Conservation (phyloP, 306 rosid genomes). For the Luffa acutangula region DNA sequence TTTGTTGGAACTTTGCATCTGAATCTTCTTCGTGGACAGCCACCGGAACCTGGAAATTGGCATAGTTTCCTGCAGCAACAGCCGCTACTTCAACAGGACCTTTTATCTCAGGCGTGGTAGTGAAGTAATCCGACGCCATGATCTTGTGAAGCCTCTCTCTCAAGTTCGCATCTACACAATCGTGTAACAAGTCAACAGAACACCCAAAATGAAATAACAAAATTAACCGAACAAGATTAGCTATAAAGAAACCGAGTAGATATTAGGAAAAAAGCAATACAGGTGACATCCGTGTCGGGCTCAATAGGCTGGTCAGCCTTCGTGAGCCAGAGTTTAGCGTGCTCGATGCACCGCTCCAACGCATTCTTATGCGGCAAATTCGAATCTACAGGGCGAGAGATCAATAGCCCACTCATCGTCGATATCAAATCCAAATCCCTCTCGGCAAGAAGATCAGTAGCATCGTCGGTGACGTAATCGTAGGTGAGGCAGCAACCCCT, state of each 20-base stretch:
- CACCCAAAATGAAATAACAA: neutral
- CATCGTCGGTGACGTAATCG: slow-evolving; percentile 91
- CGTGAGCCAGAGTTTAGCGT: slow-evolving; percentile 78
- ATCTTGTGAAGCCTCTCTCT: slow-evolving; percentile 80
- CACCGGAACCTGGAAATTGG: slow-evolving; percentile 57
- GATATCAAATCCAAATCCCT: slow-evolving; percentile 78
- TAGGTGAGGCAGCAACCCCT: slow-evolving; percentile 90
- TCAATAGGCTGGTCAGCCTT: slow-evolving; percentile 60
- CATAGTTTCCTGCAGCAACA: slow-evolving; percentile 65
- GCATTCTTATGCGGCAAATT: slow-evolving; percentile 82
- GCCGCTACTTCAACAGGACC: slow-evolving; percentile 83
- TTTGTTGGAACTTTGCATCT: slow-evolving; percentile 38
- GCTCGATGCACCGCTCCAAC: slow-evolving; percentile 64
- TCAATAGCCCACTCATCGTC: slow-evolving; percentile 42
- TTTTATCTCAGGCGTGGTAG: slow-evolving; percentile 83
- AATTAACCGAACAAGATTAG: neutral
- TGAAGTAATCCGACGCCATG: slow-evolving; percentile 80
- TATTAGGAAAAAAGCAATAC: slow-evolving; percentile 21
- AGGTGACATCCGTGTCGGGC: slow-evolving; percentile 49
- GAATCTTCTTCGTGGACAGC: slow-evolving; percentile 46
- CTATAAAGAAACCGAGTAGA: neutral
- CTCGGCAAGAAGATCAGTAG: slow-evolving; percentile 85
- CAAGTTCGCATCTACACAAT: slow-evolving; percentile 52
- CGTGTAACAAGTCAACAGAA: neutral
- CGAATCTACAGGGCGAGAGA: slow-evolving; percentile 71